phyloP scores from a whole-genome alignment of 2,329 filamentous ascomycete genomes.

The Exutisphaerella laricina region DNA sequence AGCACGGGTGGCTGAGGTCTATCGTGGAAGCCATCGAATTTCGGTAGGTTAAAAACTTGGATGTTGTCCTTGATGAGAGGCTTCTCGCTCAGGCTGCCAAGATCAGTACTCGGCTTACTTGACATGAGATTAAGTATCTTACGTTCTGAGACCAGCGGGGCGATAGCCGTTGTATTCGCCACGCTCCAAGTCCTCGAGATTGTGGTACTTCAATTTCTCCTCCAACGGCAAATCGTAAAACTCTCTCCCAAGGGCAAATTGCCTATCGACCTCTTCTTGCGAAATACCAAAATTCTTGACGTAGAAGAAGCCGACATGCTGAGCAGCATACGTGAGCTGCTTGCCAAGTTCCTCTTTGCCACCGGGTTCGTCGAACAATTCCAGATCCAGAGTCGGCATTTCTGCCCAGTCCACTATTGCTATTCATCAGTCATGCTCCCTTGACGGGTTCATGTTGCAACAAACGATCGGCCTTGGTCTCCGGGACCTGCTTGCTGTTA shows the following conservation, averaged over 20 bases:
- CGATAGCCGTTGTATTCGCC: slow-evolving; percentile 27
- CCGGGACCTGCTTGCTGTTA: slow-evolving; percentile 18
- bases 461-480: slow-evolving; percentile 29
- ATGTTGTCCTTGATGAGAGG: slow-evolving; percentile 44
- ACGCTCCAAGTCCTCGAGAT: slow-evolving; percentile 19
- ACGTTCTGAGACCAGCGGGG: slow-evolving; percentile 18
- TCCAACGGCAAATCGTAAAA: slow-evolving; percentile 53
- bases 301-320: slow-evolving; percentile 54
- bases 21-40: slow-evolving; percentile 36
- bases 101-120: neutral
- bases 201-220: slow-evolving; percentile 53
- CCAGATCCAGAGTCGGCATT: slow-evolving; percentile 53
- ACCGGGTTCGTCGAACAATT: slow-evolving; percentile 48
- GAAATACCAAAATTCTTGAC: slow-evolving; percentile 57
- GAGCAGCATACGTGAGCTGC: slow-evolving; percentile 46
- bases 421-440: no score
- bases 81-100: neutral
- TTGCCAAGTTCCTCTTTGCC: slow-evolving; percentile 50
- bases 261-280: slow-evolving; percentile 54
- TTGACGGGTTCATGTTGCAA: no score
- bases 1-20: slow-evolving; percentile 32
- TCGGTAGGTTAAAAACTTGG: slow-evolving; percentile 57
- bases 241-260: slow-evolving; percentile 55
- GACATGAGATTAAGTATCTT: neutral
- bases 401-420: slow-evolving; percentile 45